A percentile compares a stretch with the other conserved stretches of the same genome.
phyloP scores from a whole-genome alignment of 306 rosid genomes.

The Casuarina cunninghamiana region DNA sequence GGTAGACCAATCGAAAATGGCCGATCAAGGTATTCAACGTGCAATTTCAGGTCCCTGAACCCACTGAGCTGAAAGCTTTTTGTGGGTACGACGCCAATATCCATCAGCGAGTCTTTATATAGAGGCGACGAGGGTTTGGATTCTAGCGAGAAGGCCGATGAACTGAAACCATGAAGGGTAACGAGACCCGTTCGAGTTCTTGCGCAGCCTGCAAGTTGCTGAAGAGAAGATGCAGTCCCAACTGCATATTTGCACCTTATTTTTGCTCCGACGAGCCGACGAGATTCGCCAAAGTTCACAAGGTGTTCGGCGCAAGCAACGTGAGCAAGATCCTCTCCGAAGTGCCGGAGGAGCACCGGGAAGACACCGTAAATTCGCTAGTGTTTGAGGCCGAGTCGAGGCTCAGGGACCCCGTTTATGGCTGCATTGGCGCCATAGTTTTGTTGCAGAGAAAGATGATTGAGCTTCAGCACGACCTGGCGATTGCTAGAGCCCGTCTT shows the following conservation, averaged over 20 bases:
- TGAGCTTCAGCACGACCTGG: constrained; percentile 75
- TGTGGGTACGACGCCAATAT: not conserved
- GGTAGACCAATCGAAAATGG: constrained; percentile 26
- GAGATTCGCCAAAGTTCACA: constrained; percentile 86
- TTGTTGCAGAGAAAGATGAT: constrained; percentile 66
- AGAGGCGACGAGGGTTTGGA: constrained; percentile 27
- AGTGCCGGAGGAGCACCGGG: constrained; percentile 80
- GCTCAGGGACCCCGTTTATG: constrained; percentile 85
- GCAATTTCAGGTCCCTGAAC: constrained; percentile 20
- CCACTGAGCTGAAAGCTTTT: too few species aligned
- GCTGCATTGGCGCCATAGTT: constrained; percentile 93
- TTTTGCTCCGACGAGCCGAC: constrained; percentile 74
- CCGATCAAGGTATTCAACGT: constrained; percentile 41
- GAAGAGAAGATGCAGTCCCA: constrained; percentile 76
- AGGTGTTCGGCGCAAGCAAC: constrained; percentile 96
- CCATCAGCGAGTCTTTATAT: constrained; percentile 33
- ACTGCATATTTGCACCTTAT: constrained; percentile 86
- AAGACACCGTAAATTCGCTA: constrained; percentile 80
- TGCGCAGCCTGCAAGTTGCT: constrained; percentile 94
- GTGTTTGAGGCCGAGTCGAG: constrained; percentile 88
- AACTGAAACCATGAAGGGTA: constrained; percentile 54
- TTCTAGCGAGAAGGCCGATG: constrained; percentile 14
- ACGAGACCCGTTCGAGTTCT: constrained; percentile 78
- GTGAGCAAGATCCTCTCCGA: constrained; percentile 85
- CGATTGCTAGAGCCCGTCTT: constrained; percentile 84